Percentiles rank a stretch among this genome's conserved stretches.
phyloP scores from a whole-genome alignment of 1,139 yeast genomes.

The Protomyces gravidus region DNA sequence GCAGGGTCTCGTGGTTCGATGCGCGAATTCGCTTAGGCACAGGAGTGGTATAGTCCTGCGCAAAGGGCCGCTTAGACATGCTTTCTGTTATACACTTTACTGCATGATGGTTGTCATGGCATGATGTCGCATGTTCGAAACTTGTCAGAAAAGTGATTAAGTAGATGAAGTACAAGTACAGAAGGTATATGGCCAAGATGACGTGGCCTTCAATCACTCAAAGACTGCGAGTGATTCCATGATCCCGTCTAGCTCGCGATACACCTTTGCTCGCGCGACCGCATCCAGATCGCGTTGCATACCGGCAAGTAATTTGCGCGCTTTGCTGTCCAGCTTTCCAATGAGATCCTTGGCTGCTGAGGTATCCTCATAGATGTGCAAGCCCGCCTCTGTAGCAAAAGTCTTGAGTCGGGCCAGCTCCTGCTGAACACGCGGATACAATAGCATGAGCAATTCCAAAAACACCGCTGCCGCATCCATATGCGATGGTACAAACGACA shows the following conservation, averaged over 20 bases:
- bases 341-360: not conserved
- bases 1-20: not conserved
- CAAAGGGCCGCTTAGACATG: not conserved
- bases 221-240: slow-evolving; percentile 3
- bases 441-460: not conserved
- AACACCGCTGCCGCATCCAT: not conserved
- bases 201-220: not conserved
- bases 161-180: not conserved
- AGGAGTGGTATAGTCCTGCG: not conserved
- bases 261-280: slow-evolving; percentile 15
- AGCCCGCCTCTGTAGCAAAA: not conserved
- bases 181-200: not conserved
- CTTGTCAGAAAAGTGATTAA: too few relatives aligned
- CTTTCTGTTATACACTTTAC: too few relatives aligned
- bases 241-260: slow-evolving; percentile 15
- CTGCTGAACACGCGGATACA: not conserved
- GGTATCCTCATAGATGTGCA: not conserved
- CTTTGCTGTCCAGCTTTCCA: slow-evolving; percentile 3
- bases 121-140: too few relatives aligned
- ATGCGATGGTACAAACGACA: not conserved
- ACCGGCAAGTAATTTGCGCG: not conserved
- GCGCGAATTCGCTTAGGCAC: not conserved
- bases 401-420: not conserved
- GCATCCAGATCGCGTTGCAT: slow-evolving; percentile 15
- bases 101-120: too few relatives aligned